These are phyloP conservation scores for Domatiomyces globalis DNA, from an alignment of 2,329 filamentous ascomycete genomes.

Conservation along the genomic window DNA sequence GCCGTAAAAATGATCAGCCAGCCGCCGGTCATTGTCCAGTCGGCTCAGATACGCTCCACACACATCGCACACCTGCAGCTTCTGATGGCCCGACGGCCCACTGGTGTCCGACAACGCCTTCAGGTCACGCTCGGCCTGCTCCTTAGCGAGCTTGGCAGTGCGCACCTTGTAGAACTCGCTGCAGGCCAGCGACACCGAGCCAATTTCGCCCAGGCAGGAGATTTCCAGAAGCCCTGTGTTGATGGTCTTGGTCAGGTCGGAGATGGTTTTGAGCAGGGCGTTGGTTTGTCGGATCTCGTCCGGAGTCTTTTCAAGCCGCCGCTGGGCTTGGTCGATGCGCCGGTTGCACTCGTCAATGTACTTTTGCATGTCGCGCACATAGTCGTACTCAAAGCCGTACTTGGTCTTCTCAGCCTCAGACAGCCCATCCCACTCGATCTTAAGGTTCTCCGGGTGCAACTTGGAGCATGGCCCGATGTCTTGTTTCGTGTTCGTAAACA, in stretches of 20 bases:
- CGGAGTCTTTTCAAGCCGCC: conserved; percentile 86
- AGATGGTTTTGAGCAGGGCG: conserved; percentile 70
- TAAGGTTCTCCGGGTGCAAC: conserved; percentile 75
- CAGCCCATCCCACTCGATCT: conserved; percentile 71
- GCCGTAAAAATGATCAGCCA: conserved; percentile 96
- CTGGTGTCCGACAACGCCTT: conserved; percentile 83
- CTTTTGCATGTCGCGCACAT: conserved; percentile 87
- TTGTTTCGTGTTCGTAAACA: conserved; percentile 99
- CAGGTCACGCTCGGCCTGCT: conserved; percentile 72
- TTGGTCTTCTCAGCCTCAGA: conserved; percentile 56
- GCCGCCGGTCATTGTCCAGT: conserved; percentile 80
- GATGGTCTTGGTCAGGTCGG: conserved; percentile 64
- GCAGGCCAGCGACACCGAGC: conserved; percentile 65
- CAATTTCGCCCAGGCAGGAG: conserved; percentile 66
- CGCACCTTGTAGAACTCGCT: conserved; percentile 80
- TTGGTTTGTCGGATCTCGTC: conserved; percentile 97
- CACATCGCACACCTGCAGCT: conserved; percentile 95
- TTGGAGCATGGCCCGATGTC: conserved; percentile 83
- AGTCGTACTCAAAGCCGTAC: conserved; percentile 91
- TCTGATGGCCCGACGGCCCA: conserved; percentile 89
- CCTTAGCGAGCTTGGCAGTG: conserved; percentile 65
- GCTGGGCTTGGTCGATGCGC: conserved; percentile 78
- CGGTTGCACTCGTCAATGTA: conserved; percentile 96
- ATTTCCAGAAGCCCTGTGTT: conserved; percentile 74
- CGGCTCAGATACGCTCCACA: conserved; percentile 88